These are phyloP conservation scores for Penicillium sp. DNA, from an alignment of 2,329 filamentous ascomycete species.

Conservation along the genomic window DNA sequence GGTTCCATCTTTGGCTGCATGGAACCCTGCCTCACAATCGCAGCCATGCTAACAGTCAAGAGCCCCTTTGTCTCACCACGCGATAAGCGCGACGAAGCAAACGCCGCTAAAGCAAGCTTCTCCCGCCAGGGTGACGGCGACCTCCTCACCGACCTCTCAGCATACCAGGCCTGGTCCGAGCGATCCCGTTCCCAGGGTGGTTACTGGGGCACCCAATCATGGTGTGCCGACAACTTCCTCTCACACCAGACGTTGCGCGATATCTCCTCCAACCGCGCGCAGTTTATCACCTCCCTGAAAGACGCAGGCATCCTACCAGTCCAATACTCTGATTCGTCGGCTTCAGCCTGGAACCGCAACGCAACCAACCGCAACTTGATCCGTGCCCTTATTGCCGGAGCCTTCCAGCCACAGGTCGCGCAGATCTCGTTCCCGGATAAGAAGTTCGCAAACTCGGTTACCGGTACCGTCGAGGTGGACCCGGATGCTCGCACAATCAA, in stretches of 20 bases:
- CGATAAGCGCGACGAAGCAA: slow-evolving; percentile 78
- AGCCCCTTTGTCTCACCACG: slow-evolving; percentile 83
- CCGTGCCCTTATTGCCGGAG: slow-evolving; percentile 68
- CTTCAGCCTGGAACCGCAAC: slow-evolving; percentile 30
- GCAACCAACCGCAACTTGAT: slow-evolving; percentile 52
- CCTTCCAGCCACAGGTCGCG: slow-evolving; percentile 81
- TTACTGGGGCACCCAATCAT: slow-evolving; percentile 54
- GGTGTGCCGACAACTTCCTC: slow-evolving; percentile 84
- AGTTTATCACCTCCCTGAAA: slow-evolving; percentile 80
- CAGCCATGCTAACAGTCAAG: slow-evolving; percentile 84
- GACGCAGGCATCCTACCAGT: slow-evolving; percentile 76
- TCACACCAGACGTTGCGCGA: slow-evolving; percentile 80
- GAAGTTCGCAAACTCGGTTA: slow-evolving; percentile 84
- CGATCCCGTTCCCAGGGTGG: slow-evolving; percentile 51
- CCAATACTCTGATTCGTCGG: slow-evolving; percentile 42
- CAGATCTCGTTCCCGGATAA: slow-evolving; percentile 93
- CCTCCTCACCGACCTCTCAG: slow-evolving; percentile 79
- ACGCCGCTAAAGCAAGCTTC: slow-evolving; percentile 72
- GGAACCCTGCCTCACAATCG: slow-evolving; percentile 82
- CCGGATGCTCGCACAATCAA: slow-evolving; percentile 89
- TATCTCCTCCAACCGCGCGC: slow-evolving; percentile 78
- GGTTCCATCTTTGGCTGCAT: slow-evolving; percentile 91
- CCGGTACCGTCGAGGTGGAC: slow-evolving; percentile 87
- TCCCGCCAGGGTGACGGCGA: slow-evolving; percentile 72
- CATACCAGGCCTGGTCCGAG: slow-evolving; percentile 79